phyloP scores from a whole-genome alignment of 768 basidiomycete species.

The Lanmaoa pseudosensibilis region DNA sequence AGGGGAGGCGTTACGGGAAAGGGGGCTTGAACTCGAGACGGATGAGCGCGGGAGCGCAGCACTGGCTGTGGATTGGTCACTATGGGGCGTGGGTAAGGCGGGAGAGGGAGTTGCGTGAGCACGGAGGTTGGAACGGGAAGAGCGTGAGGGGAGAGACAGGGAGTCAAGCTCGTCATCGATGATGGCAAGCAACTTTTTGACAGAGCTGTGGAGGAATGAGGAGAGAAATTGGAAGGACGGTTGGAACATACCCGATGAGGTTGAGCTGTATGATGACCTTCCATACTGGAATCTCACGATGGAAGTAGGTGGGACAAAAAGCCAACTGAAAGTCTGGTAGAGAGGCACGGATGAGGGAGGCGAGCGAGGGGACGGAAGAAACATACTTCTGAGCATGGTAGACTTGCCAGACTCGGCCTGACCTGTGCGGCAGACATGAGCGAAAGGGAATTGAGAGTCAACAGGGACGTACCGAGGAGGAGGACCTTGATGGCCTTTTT shows the following conservation, averaged over 20 bases:
- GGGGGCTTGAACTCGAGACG: background rate
- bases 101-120: constrained; percentile 33
- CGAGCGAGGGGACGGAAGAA: background rate
- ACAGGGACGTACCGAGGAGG: constrained; percentile 21
- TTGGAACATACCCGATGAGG: constrained; percentile 51
- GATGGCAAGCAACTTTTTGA: constrained; percentile 57
- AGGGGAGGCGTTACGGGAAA: background rate
- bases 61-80: background rate
- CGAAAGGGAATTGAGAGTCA: rapidly evolving
- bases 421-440: constrained; percentile 10
- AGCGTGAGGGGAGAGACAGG: background rate
- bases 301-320: constrained; percentile 62
- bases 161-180: constrained; percentile 47
- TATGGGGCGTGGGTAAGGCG: background rate
- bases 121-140: constrained; percentile 9
- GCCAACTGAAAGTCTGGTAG: constrained; percentile 65
- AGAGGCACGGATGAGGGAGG: background rate
- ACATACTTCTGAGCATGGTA: constrained; percentile 31
- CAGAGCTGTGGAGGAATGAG: constrained; percentile 40
- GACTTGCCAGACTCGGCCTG: constrained; percentile 36
- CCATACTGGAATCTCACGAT: constrained; percentile 58
- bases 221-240: background rate
- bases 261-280: constrained; percentile 68
- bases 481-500: constrained; percentile 31
- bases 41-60: background rate